Evolutionary conservation across 768 basidiomycete species (phyloP).

Genomic region (Arthromyces matolae): DNA sequence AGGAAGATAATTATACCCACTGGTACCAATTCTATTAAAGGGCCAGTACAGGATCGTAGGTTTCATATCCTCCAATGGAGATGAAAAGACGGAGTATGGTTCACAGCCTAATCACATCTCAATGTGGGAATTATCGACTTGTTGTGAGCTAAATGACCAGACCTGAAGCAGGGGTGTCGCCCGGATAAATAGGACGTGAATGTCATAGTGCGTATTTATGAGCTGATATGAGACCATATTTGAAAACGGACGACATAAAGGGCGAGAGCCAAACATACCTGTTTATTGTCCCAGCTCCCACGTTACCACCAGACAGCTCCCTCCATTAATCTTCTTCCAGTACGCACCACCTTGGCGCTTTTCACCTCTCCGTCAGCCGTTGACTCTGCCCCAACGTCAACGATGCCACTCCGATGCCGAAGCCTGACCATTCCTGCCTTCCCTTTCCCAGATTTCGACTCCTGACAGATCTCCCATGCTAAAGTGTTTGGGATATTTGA

Average conservation of each 20-base stretch:
- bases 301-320: slow-evolving; percentile 63
- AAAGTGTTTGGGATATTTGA: slow-evolving; percentile 51
- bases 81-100: no score
- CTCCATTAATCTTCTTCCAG: slow-evolving; percentile 68
- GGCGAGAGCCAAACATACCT: neutral
- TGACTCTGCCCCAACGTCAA: slow-evolving; percentile 64
- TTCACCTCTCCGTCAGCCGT: slow-evolving; percentile 40
- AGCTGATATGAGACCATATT: neutral
- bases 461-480: slow-evolving; percentile 46
- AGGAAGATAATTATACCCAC: no score
- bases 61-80: no score
- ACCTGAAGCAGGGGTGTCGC: neutral
- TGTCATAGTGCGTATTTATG: slow-evolving; percentile 1
- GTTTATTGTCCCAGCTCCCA: neutral
- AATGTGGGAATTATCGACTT: no score
- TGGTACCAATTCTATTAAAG: no score
- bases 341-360: slow-evolving; percentile 63
- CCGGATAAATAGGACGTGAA: slow-evolving; percentile 1
- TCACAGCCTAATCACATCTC: no score
- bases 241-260: neutral
- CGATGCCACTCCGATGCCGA: slow-evolving; percentile 61
- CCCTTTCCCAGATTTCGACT: slow-evolving; percentile 12
- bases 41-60: no score
- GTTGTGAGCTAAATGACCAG: no score
- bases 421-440: slow-evolving; percentile 41